Base-by-base conservation (phyloP, 345 rosid species). In the Eucalyptus microcorys region DNA sequence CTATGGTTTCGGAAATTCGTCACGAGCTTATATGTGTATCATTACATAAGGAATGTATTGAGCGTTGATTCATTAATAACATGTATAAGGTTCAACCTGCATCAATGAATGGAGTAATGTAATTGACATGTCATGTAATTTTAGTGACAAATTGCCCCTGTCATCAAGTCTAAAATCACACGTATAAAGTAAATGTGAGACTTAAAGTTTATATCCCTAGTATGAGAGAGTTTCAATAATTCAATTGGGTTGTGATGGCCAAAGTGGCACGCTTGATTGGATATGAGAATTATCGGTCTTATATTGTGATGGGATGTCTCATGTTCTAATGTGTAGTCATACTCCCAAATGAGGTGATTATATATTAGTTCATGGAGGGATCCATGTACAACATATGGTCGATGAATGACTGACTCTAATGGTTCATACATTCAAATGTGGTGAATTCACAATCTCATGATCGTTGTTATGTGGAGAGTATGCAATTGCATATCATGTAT, bases 401-500 rank as follows among this genome's bases (percentile, higher is more conserved):
- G 24, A 52, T 0, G 55, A 49, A 21, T 16, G 1, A 49, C 3
- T 49, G 0, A 16, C 0, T 49, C 3, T 49, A 49, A 52, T 52
- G 55, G 24, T 52, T 52, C 0, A 52, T 52, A 17, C 0, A 52
- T 0, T 24, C 0, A 52, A 52, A 52, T 1, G 9, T 17, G 4
- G 9, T 52, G 24, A 52, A 52, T 52, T 52, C 4, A 0, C 55
- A 52, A 19, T 19, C 10, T 52, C 55, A 52, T 52, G 55, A 52
- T 19, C 4, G 1, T 1, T 19, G 1, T 52, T 0, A 52, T 52
- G 10, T 52, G 2, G 55, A 52, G 8, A 52, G 24, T 19, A 52
- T 52, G 0, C 0, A 52, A 0, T 19, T 52, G 10, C 0, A 52
- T 52, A 0, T 52, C 2, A 7, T 50, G 55, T 50, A 50, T 50